Percentiles rank a stretch among this genome's conserved stretches.
Conservation (phyloP, 2,329 filamentous ascomycete genomes). For the Aspergillus carbonarius region DNA sequence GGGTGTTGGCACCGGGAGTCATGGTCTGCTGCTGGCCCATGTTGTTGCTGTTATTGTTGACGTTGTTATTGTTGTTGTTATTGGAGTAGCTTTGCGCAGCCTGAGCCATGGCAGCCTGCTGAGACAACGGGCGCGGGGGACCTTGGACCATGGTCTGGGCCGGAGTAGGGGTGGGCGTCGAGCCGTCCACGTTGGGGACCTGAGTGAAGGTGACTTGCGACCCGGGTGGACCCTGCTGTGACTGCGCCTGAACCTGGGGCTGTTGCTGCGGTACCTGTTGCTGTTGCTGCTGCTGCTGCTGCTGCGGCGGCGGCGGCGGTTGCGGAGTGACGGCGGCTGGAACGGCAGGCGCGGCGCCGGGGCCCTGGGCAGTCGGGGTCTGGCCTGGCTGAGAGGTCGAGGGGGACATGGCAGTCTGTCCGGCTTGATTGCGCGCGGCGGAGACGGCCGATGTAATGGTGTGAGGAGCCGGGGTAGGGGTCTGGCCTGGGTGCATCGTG, state of each 20-base stretch:
- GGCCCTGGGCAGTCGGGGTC: slow-evolving; percentile 29
- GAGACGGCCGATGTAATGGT: slow-evolving; percentile 51
- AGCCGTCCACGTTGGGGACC: slow-evolving; percentile 31
- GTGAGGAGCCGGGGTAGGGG: slow-evolving; percentile 42
- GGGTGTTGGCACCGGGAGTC: slow-evolving; percentile 31
- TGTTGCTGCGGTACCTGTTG: slow-evolving; percentile 16
- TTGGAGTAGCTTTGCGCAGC: slow-evolving; percentile 46
- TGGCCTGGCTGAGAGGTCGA: slow-evolving; percentile 36
- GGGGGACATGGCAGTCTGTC: slow-evolving; percentile 38
- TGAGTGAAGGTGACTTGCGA: slow-evolving; percentile 32
- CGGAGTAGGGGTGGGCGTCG: slow-evolving; percentile 32
- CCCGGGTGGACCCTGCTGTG: slow-evolving; percentile 31
- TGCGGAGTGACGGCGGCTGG: slow-evolving; percentile 11
- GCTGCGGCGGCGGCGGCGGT: slow-evolving; percentile 9
- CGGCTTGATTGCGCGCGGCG: slow-evolving; percentile 43
- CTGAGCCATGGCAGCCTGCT: slow-evolving; percentile 48
- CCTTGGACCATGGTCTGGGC: slow-evolving; percentile 34
- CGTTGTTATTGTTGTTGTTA: slow-evolving; percentile 23
- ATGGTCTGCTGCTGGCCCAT: slow-evolving; percentile 26
- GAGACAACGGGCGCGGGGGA: slow-evolving; percentile 44
- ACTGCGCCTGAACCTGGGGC: slow-evolving; percentile 28
- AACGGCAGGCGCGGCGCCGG: slow-evolving; percentile 24
- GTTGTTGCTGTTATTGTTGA: slow-evolving; percentile 22
- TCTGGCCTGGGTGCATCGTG: slow-evolving; percentile 35
- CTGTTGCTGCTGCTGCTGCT: slow-evolving; percentile 12